These are phyloP conservation scores for Stephania japonica DNA, from an alignment of 164 flowering plant species.

Conservation along the genomic window DNA sequence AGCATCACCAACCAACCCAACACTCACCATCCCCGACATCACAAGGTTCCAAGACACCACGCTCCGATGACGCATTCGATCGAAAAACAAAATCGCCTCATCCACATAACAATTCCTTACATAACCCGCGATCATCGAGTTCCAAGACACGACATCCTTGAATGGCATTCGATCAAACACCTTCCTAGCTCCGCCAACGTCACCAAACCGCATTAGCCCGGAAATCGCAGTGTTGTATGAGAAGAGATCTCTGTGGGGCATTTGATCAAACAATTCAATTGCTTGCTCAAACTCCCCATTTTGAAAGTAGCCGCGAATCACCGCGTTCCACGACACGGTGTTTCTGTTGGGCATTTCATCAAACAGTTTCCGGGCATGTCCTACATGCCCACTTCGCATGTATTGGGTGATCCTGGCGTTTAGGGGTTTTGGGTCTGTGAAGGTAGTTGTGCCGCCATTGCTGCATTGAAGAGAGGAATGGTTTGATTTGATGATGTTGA, in stretches of 20 bases:
- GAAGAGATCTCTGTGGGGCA: constrained; percentile 51
- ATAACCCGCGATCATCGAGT: constrained; percentile 58
- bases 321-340: constrained; percentile 50
- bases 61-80: constrained; percentile 41
- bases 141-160: constrained; percentile 60
- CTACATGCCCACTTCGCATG: constrained; percentile 45
- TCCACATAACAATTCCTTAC: constrained; percentile 33
- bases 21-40: constrained; percentile 38
- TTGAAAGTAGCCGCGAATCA: constrained; percentile 55
- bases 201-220: constrained; percentile 46
- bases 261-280: constrained; percentile 29
- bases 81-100: constrained; percentile 38
- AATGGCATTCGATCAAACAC: constrained; percentile 38
- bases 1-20: constrained; percentile 27
- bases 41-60: constrained; percentile 62
- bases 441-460: constrained; percentile 7
- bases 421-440: constrained; percentile 26
- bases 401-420: constrained; percentile 34
- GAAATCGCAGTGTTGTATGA: constrained; percentile 52
- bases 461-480: constrained; percentile 1
- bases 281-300: constrained; percentile 36
- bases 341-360: constrained; percentile 47
- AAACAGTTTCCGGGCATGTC: constrained; percentile 45
- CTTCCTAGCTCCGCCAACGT: constrained; percentile 30
- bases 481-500: not conserved